Conservation (phyloP, 106 monocot genomes). For the Alisma plantagoaquatica region DNA sequence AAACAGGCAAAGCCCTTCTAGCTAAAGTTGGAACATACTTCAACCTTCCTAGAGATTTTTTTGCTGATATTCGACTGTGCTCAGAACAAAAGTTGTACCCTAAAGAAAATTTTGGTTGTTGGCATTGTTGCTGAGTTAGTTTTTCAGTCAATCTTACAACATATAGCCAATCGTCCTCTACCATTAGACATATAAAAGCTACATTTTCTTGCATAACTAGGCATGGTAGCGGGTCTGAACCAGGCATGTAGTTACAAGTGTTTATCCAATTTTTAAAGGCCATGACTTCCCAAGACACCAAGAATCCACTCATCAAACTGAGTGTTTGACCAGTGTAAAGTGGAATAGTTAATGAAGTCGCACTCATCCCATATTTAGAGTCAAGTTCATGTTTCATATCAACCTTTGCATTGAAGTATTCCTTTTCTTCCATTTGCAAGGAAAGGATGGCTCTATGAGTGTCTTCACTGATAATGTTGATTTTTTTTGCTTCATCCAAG, state of each 20-base stretch:
- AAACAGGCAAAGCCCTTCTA: slow-evolving; percentile 63
- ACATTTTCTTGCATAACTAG: slow-evolving; percentile 3
- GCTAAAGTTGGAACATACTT: slow-evolving; percentile 60
- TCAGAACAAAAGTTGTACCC: slow-evolving; percentile 8
- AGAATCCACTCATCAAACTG: slow-evolving; percentile 72
- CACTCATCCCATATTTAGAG: too few relatives aligned
- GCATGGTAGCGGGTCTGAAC: too few relatives aligned
- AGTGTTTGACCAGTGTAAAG: slow-evolving; percentile 38
- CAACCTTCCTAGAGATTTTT: slow-evolving; percentile 40
- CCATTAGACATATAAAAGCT: slow-evolving; percentile 26
- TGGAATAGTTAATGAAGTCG: too few relatives aligned
- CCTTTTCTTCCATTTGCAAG: slow-evolving; percentile 50
- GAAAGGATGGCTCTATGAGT: slow-evolving; percentile 40
- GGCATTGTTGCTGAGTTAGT: slow-evolving; percentile 23
- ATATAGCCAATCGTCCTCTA: slow-evolving; percentile 89
- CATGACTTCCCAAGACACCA: slow-evolving; percentile 42
- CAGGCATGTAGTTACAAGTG: slow-evolving; percentile 29
- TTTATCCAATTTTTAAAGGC: not conserved
- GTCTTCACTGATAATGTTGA: slow-evolving; percentile 56
- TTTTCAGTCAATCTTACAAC: too few relatives aligned
- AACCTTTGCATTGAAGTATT: slow-evolving; percentile 29
- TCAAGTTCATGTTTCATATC: not conserved
- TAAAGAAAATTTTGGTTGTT: too few relatives aligned
- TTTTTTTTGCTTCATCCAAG: slow-evolving; percentile 47
- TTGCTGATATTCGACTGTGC: slow-evolving; percentile 37